Base-by-base conservation (phyloP, 2,329 filamentous ascomycete genomes). In the Leptosphaerulina australis region DNA sequence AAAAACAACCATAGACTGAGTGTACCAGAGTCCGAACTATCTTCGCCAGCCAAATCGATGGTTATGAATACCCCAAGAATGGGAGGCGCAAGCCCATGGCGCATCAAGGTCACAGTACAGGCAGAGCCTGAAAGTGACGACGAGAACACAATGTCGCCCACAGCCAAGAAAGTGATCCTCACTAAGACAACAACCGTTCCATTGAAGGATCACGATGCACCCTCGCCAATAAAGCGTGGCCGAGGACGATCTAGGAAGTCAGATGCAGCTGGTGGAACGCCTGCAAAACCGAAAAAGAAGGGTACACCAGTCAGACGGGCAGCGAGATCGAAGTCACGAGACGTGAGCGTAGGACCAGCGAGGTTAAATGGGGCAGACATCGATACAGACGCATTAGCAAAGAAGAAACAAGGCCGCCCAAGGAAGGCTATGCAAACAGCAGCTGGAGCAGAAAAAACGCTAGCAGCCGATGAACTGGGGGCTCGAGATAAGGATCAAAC, bases 51-150 rank as follows among this genome's bases (percentile, higher is more conserved):
- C 35, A 79, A 79, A 50, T 76, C 76, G 0, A 73, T 79, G 62
- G 62, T 77, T 31, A 53, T 80, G 56, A 73, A 73, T 52, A 76
- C 76, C 6, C 73, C 71, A 14, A 60, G 69, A 11, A 59, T 64
- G 10, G 66, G 64, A 12, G 71, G 68, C 44, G 69, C 66, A 22
- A 79, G 75, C 57, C 77, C 77, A 15, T 79, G 76, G 76, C 72
- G 73, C 49, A 77, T 80, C 64, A 78, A 76, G 47, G 77, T 80
- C 45, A 80, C 78, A 1, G 77, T 80, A 8, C 67, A 80, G 56
- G 76, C 77, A 11, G 76, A 79, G 55, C 75, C 74, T 28, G 66
- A 67, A 14, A 66, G 59, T 45, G 68, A 73, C 41, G 60, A 59
- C 26, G 70, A 72, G 29, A 67, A 69, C 47, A 39, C 56, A 9